Conservation (phyloP, 164 flowering plant species). For the Magnolia kwangsiensis region DNA sequence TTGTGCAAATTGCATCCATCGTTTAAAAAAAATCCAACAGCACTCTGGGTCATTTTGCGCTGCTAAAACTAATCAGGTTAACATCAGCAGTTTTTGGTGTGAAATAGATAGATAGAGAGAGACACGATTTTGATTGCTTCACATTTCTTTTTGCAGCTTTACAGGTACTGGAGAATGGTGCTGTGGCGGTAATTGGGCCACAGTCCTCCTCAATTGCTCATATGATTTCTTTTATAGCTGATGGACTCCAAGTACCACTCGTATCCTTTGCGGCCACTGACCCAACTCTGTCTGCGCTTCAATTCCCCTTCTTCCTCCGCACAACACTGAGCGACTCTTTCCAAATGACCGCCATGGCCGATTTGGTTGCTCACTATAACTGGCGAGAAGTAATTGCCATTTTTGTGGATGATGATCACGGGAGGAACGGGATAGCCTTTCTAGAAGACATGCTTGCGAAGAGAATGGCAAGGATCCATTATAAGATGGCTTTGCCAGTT, state of each 20-base stretch:
- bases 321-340: conserved; percentile 52
- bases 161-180: conserved; percentile 54
- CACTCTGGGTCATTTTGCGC: no score
- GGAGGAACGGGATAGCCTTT: conserved; percentile 63
- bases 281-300: conserved; percentile 76
- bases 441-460: conserved; percentile 53
- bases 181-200: conserved; percentile 77
- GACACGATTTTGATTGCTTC: background rate
- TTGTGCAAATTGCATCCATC: no score
- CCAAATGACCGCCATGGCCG: conserved; percentile 83
- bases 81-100: background rate
- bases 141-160: conserved; percentile 45
- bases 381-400: conserved; percentile 68
- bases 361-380: conserved; percentile 44
- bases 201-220: conserved; percentile 81
- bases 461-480: conserved; percentile 30
- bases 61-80: no score
- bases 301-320: conserved; percentile 67
- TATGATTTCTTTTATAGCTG: conserved; percentile 52
- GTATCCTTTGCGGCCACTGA: conserved; percentile 81
- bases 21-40: no score
- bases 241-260: conserved; percentile 71
- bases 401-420: conserved; percentile 65
- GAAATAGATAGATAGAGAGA: background rate
- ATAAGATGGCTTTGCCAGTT: conserved; percentile 43